These are phyloP conservation scores for Mycothermus thermophilus DNA, from an alignment of 495 filamentous ascomycete species.

Conservation along the genomic window DNA sequence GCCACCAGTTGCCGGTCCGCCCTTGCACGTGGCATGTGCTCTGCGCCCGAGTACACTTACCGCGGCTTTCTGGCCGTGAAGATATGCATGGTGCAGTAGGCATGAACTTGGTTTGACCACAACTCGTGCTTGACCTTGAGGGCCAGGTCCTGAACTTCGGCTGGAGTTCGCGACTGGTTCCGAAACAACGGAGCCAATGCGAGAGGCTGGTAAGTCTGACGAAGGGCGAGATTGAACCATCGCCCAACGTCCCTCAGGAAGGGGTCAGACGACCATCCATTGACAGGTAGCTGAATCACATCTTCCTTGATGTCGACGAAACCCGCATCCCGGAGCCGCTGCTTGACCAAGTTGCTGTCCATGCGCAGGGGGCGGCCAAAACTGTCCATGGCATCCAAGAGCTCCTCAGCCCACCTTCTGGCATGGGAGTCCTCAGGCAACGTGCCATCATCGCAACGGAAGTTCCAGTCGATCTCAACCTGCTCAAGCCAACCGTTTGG, in stretches of 20 bases:
- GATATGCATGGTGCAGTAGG: constrained; percentile 37
- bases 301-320: constrained; percentile 72
- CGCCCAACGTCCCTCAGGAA: constrained; percentile 57
- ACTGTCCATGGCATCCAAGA: constrained; percentile 56
- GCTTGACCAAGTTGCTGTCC: constrained; percentile 48
- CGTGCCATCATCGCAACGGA: constrained; percentile 58
- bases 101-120: constrained; percentile 52
- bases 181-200: constrained; percentile 63
- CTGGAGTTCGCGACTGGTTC: constrained; percentile 45
- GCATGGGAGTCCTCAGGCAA: constrained; percentile 36
- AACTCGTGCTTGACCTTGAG: constrained; percentile 53
- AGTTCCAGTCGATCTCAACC: constrained; percentile 77
- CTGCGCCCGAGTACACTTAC: too few relatives aligned
- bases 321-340: constrained; percentile 53
- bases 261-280: constrained; percentile 60
- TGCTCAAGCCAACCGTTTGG: constrained; percentile 79
- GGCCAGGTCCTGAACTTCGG: constrained; percentile 50
- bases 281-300: constrained; percentile 58
- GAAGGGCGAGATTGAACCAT: constrained; percentile 76
- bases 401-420: constrained; percentile 52
- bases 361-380: constrained; percentile 49
- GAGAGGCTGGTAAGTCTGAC: constrained; percentile 57
- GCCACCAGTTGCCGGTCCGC: too few relatives aligned
- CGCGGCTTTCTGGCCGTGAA: constrained; percentile 18
- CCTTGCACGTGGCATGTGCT: too few relatives aligned